Evolutionary conservation across 768 basidiomycete genomes (phyloP).

Genomic region (Rhizopogon roseolus): DNA sequence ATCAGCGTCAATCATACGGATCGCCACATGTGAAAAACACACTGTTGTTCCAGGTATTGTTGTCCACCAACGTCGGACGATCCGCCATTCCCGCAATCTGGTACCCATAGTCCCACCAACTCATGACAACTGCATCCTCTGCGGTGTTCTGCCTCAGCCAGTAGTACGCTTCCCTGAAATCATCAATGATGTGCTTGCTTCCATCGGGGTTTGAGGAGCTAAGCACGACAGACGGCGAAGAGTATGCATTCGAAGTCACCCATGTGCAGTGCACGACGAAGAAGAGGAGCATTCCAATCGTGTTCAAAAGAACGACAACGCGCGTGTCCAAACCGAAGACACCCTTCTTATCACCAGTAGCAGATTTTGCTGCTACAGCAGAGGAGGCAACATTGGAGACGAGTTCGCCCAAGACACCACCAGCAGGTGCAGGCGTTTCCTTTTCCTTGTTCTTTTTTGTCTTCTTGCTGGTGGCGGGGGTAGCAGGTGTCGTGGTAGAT

Average conservation of each 20-base stretch:
- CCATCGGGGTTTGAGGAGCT: conserved; percentile 79
- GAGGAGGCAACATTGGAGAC: conserved; percentile 35
- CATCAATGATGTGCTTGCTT: conserved; percentile 92
- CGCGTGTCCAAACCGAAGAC: conserved; percentile 87
- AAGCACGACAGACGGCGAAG: conserved; percentile 95
- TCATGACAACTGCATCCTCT: conserved; percentile 91
- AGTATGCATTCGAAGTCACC: conserved; percentile 93
- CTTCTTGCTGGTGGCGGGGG: conserved; percentile 27
- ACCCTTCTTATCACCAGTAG: conserved; percentile 36
- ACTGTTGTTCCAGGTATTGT: conserved; percentile 99
- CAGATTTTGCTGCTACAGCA: conserved; percentile 19
- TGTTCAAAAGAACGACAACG: conserved; percentile 65
- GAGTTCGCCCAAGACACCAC: conserved; percentile 34
- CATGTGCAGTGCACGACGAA: conserved; percentile 97
- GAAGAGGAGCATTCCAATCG: conserved; percentile 73
- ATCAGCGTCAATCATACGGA: conserved; percentile 1
- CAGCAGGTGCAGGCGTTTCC: conserved; percentile 38
- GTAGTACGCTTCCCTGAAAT: conserved; percentile 99
- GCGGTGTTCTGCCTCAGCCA: conserved; percentile 97
- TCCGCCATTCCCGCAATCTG: conserved; percentile 99
- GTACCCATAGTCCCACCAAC: conserved; percentile 99
- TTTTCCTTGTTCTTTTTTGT: conserved; percentile 56
- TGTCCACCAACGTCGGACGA: conserved; percentile 92
- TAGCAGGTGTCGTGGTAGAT: conserved; percentile 19
- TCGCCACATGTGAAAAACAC: conserved; percentile 26